These are phyloP conservation scores for Metschnikowia lachancei DNA, from an alignment of 805 yeast species.

Conservation along the genomic window DNA sequence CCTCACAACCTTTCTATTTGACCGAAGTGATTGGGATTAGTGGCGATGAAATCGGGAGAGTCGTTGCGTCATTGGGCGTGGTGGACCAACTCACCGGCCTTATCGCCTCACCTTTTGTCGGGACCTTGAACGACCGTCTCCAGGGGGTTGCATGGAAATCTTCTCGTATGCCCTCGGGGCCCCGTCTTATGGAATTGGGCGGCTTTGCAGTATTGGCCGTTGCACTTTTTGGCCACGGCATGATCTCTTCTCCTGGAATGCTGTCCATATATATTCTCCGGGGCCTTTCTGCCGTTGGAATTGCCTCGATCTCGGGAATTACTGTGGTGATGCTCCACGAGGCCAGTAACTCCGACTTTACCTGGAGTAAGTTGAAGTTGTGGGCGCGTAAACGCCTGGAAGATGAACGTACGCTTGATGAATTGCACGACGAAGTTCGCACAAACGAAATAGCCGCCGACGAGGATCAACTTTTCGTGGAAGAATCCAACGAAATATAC, in stretches of 20 bases:
- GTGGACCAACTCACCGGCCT: conserved; percentile 60
- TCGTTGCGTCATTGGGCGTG: conserved; percentile 40
- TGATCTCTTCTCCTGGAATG: conserved; percentile 33
- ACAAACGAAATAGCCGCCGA: not conserved
- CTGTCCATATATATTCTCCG: conserved; percentile 53
- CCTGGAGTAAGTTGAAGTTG: conserved; percentile 26
- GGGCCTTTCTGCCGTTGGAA: conserved; percentile 59
- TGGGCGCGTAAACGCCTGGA: conserved; percentile 20
- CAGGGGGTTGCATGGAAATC: conserved; percentile 18
- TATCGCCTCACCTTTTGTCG: conserved; percentile 56
- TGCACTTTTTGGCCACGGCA: conserved; percentile 49
- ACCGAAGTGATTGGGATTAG: conserved; percentile 29
- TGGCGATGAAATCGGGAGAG: conserved; percentile 27
- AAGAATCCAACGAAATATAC: conserved; percentile 3
- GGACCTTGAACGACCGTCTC: conserved; percentile 58
- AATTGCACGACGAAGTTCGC: not conserved
- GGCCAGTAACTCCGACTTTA: conserved; percentile 44
- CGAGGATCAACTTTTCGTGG: conserved; percentile 1
- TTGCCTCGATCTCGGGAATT: conserved; percentile 53
- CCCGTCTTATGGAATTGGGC: conserved; percentile 48
- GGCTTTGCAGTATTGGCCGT: conserved; percentile 49
- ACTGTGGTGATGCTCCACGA: conserved; percentile 60
- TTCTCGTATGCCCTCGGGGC: conserved; percentile 37
- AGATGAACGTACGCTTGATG: conserved; percentile 3
- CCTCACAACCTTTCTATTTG: conserved; percentile 42